A percentile compares a stretch with the other conserved stretches of the same genome.
These are phyloP conservation scores for Terfezia claveryi DNA, from an alignment of 495 filamentous ascomycete genomes.

Conservation along the genomic window DNA sequence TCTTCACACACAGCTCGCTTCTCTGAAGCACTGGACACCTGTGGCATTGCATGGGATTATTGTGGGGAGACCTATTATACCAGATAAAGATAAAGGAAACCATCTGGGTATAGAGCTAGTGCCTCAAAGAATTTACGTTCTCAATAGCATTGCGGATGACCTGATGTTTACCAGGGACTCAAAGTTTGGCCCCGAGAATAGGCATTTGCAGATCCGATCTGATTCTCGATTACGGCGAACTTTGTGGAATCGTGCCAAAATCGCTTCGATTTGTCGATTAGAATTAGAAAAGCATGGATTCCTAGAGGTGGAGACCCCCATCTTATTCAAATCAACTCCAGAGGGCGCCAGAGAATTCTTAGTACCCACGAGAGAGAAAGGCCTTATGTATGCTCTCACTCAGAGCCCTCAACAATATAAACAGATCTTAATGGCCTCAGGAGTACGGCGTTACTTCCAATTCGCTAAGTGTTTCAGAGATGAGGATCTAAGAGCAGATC, in stretches of 20 bases:
- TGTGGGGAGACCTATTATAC: background rate
- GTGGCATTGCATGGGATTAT: too few species aligned
- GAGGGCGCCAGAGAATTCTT: constrained; percentile 90
- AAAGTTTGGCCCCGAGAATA: constrained; percentile 45
- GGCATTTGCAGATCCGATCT: constrained; percentile 70
- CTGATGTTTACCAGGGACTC: constrained; percentile 50
- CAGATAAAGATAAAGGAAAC: background rate
- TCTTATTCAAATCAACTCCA: constrained; percentile 92
- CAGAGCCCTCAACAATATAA: constrained; percentile 98
- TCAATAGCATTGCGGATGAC: constrained; percentile 59
- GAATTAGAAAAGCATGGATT: constrained; percentile 35
- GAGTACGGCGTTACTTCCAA: constrained; percentile 64
- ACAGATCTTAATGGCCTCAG: constrained; percentile 88
- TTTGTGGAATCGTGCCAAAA: constrained; percentile 34
- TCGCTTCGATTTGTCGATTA: constrained; percentile 29
- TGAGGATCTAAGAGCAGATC: constrained; percentile 77
- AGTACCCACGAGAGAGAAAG: constrained; percentile 61
- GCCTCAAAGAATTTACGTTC: constrained; percentile 37
- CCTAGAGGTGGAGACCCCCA: constrained; percentile 68
- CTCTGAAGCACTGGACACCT: too few species aligned
- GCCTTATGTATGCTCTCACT: constrained; percentile 68
- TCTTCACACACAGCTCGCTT: too few species aligned
- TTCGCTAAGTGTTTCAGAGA: constrained; percentile 91
- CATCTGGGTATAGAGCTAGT: constrained; percentile 29
- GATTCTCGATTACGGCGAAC: constrained; percentile 39